Percentiles rank a stretch among this genome's conserved stretches.
Evolutionary conservation across 106 monocot genomes (phyloP).

Genomic region (Amphibolis antarctica): DNA sequence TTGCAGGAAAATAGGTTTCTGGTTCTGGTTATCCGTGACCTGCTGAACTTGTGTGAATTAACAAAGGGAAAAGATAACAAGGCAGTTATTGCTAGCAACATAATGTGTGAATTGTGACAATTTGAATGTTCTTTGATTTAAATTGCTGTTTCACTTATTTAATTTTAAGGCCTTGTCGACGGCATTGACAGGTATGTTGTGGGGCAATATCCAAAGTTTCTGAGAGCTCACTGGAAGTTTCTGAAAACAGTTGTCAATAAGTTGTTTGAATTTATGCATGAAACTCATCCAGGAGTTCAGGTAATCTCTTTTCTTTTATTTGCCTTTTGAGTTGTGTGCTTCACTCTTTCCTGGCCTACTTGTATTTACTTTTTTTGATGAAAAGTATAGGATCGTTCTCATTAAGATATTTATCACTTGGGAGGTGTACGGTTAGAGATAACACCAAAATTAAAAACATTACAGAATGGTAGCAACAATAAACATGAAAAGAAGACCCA

Average conservation of each 20-base stretch:
- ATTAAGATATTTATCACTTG: too few species aligned
- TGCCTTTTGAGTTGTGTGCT: too few species aligned
- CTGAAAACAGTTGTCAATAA: conserved; percentile 99
- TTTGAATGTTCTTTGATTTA: not conserved
- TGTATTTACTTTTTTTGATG: too few species aligned
- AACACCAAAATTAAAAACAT: too few species aligned
- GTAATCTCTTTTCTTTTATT: conserved; percentile 18
- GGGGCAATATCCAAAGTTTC: conserved; percentile 94
- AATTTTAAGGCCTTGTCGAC: conserved; percentile 3
- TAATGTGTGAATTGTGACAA: conserved; percentile 44
- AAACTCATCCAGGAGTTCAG: conserved; percentile 99
- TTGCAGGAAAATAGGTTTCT: conserved; percentile 93
- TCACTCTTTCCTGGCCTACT: too few species aligned
- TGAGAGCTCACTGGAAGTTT: conserved; percentile 99
- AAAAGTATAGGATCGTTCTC: too few species aligned
- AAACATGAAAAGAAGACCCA: too few species aligned
- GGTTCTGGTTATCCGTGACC: conserved; percentile 96
- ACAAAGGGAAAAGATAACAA: conserved; percentile 99
- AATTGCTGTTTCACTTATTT: conserved; percentile 1
- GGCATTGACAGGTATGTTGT: conserved; percentile 85
- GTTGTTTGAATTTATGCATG: conserved; percentile 99
- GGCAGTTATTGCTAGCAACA: conserved; percentile 99
- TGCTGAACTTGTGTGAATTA: conserved; percentile 95
- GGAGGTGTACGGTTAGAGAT: too few species aligned
- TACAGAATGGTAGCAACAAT: too few species aligned